Evolutionary conservation across 768 basidiomycete species (phyloP).

Genomic region (Trametes villosa): DNA sequence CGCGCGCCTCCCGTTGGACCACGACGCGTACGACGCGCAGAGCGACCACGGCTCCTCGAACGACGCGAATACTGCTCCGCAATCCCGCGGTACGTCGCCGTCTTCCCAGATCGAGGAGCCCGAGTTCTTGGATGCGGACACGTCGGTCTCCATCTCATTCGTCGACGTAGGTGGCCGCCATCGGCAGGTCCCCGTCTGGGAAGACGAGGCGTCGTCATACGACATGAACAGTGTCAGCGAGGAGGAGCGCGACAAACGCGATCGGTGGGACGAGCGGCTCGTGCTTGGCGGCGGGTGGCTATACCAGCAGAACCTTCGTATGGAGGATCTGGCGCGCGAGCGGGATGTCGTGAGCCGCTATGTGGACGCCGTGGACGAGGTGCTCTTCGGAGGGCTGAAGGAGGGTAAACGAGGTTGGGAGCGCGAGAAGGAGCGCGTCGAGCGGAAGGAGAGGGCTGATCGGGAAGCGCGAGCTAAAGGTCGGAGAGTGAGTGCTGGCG

Average conservation of each 20-base stretch:
- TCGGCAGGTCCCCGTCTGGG: conserved; percentile 79
- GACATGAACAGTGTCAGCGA: conserved; percentile 51
- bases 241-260: conserved; percentile 58
- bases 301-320: conserved; percentile 66
- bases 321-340: conserved; percentile 61
- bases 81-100: conserved; percentile 26
- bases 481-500: conserved; percentile 53
- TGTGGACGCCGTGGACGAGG: conserved; percentile 78
- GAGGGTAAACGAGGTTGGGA: conserved; percentile 54
- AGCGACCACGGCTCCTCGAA: conserved; percentile 62
- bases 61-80: conserved; percentile 30
- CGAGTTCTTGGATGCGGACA: conserved; percentile 53
- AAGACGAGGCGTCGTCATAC: conserved; percentile 63
- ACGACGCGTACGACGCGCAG: conserved; percentile 83
- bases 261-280: conserved; percentile 81
- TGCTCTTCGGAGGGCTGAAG: conserved; percentile 68
- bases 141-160: conserved; percentile 68
- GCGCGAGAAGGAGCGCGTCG: conserved; percentile 48
- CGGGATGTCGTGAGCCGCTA: conserved; percentile 60
- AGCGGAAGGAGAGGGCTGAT: conserved; percentile 46
- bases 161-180: conserved; percentile 69
- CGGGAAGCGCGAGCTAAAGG: conserved; percentile 44
- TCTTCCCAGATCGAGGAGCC: conserved; percentile 30
- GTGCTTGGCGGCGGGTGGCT: conserved; percentile 84
- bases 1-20: conserved; percentile 72